These are phyloP conservation scores for Cercospora zeae-maydis DNA, from an alignment of 2,329 filamentous ascomycete species.

Conservation along the genomic window DNA sequence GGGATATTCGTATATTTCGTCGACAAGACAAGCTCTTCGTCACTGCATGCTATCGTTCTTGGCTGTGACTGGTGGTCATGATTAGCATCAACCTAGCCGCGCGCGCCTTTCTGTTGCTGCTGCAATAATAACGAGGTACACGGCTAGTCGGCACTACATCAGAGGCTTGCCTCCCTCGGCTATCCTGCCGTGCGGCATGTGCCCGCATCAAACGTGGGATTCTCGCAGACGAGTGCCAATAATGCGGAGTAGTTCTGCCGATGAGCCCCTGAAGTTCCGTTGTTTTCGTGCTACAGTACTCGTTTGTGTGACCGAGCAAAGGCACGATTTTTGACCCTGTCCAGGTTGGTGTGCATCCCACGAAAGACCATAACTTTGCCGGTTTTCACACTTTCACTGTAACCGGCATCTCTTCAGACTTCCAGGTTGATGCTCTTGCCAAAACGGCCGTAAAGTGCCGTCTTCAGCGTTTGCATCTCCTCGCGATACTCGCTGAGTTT, in stretches of 20 bases:
- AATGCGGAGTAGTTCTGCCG: too few relatives aligned
- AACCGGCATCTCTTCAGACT: conserved; percentile 45
- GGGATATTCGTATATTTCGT: neutral
- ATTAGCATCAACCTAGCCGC: too few relatives aligned
- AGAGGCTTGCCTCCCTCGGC: conserved; percentile 1
- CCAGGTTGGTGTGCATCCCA: neutral
- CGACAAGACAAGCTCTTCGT: neutral
- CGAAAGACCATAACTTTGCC: too few relatives aligned
- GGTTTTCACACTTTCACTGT: too few relatives aligned
- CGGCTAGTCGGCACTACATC: conserved; percentile 1
- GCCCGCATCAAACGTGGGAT: conserved; percentile 3
- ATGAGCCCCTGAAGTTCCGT: too few relatives aligned
- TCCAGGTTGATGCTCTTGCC: conserved; percentile 96
- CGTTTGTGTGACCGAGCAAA: neutral
- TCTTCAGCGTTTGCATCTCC: conserved; percentile 86
- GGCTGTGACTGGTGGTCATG: neutral
- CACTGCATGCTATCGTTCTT: neutral
- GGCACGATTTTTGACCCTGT: neutral
- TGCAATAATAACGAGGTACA: neutral
- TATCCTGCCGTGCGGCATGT: conserved; percentile 11
- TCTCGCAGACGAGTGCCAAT: neutral
- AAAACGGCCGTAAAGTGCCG: conserved; percentile 89
- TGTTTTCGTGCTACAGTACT: neutral
- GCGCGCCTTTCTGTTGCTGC: neutral
- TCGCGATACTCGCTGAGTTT: conserved; percentile 71